Base-by-base conservation (phyloP, 2,329 filamentous ascomycete species). In the Neonectria neomacrospora region DNA sequence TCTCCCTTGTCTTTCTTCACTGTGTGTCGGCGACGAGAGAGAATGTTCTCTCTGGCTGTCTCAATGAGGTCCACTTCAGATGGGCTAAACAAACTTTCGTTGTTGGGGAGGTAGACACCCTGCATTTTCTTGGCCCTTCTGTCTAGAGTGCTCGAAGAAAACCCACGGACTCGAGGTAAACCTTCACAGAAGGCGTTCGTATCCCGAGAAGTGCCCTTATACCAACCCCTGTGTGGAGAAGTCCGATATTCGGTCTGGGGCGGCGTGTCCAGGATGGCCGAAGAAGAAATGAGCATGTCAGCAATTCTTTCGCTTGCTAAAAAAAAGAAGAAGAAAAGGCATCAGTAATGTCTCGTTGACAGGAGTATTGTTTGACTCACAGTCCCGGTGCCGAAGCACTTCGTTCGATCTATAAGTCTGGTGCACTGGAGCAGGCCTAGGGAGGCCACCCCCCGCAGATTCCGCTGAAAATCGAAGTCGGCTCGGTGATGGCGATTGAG, bases 1-100 rank as follows among this genome's bases (percentile, higher is more conserved):
- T 80, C 79, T 12, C 74, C 75, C 16, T 65, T 64, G 14, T 78
- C 70, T 5, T 73, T 72, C 10, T 72, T 63, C 4, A 70, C 67
- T 2, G 73, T 71, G 10, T 73, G 65, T 9, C 70, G 70, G 10
- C 75, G 73, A 14, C 73, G 76, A 44, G 68, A 67, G 3, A 74
- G 61, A 20, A 76, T 75, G 20, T 76, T 70, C 20, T 75, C 73
- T 16, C 76, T 66, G 7, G 76, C 74, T 9, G 71, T 66, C 23
- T 73, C 72, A 14, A 79, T 77, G 26, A 78, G 71, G 10, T 75
- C 71, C 22, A 68, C 58, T 52, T 78, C 74, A 3, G 74, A 73
- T 3, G 69, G 70, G 1, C 71, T 71, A 45, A 75, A 77, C n/a
- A 72, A 55, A 30, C 67, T 72, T 16, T 64, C 66, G 4, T 70